Percentiles rank a stretch among this genome's conserved stretches.
Evolutionary conservation across 1,284 basidiomycete species (phyloP).

Genomic region (Leccinum proliferum): DNA sequence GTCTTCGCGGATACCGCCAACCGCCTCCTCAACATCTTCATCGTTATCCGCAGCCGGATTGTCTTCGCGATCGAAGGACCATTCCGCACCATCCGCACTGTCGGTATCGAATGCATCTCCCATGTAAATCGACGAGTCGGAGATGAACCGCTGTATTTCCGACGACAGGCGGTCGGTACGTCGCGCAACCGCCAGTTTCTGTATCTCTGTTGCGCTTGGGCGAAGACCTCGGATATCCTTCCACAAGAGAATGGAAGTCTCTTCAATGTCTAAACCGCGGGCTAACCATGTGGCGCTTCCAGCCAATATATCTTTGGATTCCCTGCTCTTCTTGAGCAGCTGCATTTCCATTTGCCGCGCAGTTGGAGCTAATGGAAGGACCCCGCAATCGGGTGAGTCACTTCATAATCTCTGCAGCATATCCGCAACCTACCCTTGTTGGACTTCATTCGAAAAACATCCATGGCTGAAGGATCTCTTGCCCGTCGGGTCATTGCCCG

Average conservation of each 20-base stretch:
- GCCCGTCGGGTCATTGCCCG: no score
- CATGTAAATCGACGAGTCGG: background rate
- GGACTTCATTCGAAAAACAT: no score
- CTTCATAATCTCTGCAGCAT: no score
- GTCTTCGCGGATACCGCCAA: background rate
- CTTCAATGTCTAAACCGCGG: no score
- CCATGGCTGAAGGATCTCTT: no score
- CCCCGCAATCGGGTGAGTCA: no score
- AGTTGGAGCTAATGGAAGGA: no score
- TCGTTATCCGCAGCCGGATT: background rate
- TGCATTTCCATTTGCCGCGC: no score
- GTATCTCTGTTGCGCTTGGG: background rate
- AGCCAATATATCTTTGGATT: no score
- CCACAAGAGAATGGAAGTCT: background rate
- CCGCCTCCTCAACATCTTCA: background rate
- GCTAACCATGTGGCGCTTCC: no score
- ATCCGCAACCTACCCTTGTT: no score
- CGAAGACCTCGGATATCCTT: background rate
- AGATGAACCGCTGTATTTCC: background rate
- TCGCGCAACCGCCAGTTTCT: background rate
- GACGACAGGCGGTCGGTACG: background rate
- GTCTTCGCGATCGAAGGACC: background rate
- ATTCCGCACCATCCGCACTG: background rate
- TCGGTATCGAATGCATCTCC: background rate
- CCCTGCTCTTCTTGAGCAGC: no score